Percentiles rank a stretch among this genome's conserved stretches.
Evolutionary conservation across 352 stramenopile species (phyloP).

Genomic region (Nothophytophthora sp.): DNA sequence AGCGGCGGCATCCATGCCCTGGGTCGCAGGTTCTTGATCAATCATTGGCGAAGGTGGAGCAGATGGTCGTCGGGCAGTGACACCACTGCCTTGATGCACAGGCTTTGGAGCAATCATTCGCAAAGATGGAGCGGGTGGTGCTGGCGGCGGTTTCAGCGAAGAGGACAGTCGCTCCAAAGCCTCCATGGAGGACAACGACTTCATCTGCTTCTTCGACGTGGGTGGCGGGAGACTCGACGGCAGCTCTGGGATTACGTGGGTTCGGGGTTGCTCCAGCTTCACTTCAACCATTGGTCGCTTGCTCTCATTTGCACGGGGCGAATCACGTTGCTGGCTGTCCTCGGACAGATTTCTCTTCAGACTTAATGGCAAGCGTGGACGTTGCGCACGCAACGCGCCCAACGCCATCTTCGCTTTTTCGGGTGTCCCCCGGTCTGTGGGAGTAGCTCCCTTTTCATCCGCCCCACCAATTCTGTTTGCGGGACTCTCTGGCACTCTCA

Average conservation of each 20-base stretch:
- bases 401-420: slow-evolving; percentile 8
- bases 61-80: too few relatives aligned
- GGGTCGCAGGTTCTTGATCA: too few relatives aligned
- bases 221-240: background rate
- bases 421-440: too few relatives aligned
- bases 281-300: slow-evolving; percentile 17
- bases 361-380: slow-evolving; percentile 3
- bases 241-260: background rate
- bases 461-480: background rate
- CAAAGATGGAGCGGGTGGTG: too few relatives aligned
- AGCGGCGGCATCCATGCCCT: too few relatives aligned
- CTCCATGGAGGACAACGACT: background rate
- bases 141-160: too few relatives aligned
- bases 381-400: slow-evolving; percentile 11
- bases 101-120: too few relatives aligned
- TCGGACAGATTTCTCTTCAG: slow-evolving; percentile 3
- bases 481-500: slow-evolving; percentile 4
- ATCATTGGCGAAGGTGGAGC: too few relatives aligned
- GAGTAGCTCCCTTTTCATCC: background rate
- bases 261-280: background rate
- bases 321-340: background rate
- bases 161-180: background rate
- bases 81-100: too few relatives aligned
- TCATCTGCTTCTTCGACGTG: slow-evolving; percentile 1
- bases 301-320: slow-evolving; percentile 1